Evolutionary conservation across 495 filamentous ascomycete genomes (phyloP).

Genomic region (Trichoderma virens): DNA sequence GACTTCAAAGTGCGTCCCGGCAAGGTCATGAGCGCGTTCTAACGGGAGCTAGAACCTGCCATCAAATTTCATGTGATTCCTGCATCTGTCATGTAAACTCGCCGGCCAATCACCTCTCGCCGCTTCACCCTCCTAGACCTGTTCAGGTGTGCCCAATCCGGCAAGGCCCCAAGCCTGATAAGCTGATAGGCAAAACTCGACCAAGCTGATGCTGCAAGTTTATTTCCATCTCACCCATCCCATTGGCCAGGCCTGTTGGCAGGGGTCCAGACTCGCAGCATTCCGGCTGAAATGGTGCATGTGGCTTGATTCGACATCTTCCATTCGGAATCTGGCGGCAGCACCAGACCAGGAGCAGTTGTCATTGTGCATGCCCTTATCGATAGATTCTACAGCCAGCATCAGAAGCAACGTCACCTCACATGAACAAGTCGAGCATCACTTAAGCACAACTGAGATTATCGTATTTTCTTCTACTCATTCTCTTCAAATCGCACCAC

Average conservation of each 20-base stretch:
- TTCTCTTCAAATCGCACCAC: not conserved
- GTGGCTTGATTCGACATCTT: not conserved
- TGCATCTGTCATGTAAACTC: too few species aligned
- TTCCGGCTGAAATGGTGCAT: not conserved
- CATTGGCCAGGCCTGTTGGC: not conserved
- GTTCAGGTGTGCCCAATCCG: not conserved
- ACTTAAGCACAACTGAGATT: not conserved
- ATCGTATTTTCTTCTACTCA: not conserved
- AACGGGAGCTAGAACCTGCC: too few species aligned
- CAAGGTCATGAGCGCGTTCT: too few species aligned
- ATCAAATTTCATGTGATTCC: constrained; percentile 6
- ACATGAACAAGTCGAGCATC: not conserved
- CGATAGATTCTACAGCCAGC: not conserved
- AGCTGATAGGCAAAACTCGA: constrained; percentile 5
- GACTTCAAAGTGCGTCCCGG: too few species aligned
- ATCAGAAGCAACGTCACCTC: not conserved
- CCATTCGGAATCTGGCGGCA: not conserved
- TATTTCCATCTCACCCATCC: not conserved
- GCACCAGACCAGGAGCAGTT: not conserved
- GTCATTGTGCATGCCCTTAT: not conserved
- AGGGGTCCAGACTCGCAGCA: not conserved
- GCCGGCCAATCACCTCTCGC: too few species aligned
- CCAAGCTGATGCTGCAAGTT: not conserved
- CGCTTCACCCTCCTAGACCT: not conserved
- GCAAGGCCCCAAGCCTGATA: not conserved